Conservation (phyloP, 2,329 filamentous ascomycete species). For the Laburnicola sp. region DNA sequence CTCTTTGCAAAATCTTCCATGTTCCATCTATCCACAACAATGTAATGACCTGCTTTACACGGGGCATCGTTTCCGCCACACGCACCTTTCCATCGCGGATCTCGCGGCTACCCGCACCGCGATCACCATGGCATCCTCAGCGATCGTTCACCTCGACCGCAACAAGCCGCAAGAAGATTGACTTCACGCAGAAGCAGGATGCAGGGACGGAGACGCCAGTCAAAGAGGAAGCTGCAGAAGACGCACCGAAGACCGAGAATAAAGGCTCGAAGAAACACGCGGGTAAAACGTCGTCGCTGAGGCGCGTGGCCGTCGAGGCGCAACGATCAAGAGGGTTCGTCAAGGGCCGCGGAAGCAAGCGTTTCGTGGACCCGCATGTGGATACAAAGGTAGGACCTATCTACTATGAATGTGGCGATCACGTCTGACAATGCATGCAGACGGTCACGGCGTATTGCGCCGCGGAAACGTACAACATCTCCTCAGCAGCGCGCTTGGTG, state of each 20-base stretch:
- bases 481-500: constrained; percentile 60
- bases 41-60: constrained; percentile 27
- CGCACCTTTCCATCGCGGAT: constrained; percentile 9
- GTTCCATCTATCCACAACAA: constrained; percentile 7
- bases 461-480: constrained; percentile 67
- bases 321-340: constrained; percentile 65
- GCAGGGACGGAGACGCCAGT: constrained; percentile 6
- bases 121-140: constrained; percentile 3
- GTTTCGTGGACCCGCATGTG: constrained; percentile 52
- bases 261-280: constrained; percentile 36
- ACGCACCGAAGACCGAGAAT: no score
- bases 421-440: constrained; percentile 30
- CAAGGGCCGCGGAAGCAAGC: constrained; percentile 49
- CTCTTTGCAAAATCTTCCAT: no score
- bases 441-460: constrained; percentile 67
- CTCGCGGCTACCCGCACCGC: constrained; percentile 1
- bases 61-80: constrained; percentile 23
- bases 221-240: constrained; percentile 17
- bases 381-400: constrained; percentile 46
- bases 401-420: not conserved
- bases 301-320: constrained; percentile 83
- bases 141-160: constrained; percentile 24
- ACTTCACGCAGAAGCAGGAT: constrained; percentile 30
- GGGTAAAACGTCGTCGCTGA: constrained; percentile 62
- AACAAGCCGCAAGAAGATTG: constrained; percentile 23